Evolutionary conservation across 208 protist genomes (phyloP).

Genomic region (Phytomonas sp.): DNA sequence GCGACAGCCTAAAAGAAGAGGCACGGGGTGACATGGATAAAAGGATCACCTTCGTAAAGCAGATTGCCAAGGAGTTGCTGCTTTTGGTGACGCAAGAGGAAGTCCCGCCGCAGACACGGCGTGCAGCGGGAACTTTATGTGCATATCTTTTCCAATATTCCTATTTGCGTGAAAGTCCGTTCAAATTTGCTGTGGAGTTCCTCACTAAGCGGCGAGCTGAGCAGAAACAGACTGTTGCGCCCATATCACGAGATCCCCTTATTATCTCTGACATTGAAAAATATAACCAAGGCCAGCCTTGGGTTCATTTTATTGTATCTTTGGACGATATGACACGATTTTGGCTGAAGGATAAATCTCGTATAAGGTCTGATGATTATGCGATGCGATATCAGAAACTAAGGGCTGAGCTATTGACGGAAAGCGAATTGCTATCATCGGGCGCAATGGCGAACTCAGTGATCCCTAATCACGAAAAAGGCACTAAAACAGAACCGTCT

Average conservation of each 20-base stretch:
- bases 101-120: constrained; percentile 37
- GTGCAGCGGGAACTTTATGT: constrained; percentile 50
- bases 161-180: constrained; percentile 59
- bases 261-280: not conserved
- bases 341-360: not conserved
- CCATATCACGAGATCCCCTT: not conserved
- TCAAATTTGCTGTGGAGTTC: constrained; percentile 38
- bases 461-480: not conserved
- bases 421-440: not conserved
- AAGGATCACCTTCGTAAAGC: constrained; percentile 26
- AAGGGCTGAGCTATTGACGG: not conserved
- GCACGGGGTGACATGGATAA: constrained; percentile 9
- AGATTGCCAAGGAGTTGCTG: constrained; percentile 44
- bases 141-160: constrained; percentile 69
- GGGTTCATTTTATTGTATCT: constrained; percentile 62
- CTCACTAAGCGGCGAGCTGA: constrained; percentile 30
- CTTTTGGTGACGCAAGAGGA: constrained; percentile 39
- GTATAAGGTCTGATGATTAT: not conserved
- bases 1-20: constrained; percentile 4
- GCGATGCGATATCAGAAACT: not conserved
- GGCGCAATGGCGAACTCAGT: not conserved
- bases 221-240: not conserved
- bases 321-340: constrained; percentile 46
- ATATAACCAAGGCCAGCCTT: constrained; percentile 24
- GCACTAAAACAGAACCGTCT: not conserved